Conservation (phyloP, 306 rosid genomes). For the Oxytropis ochrocephala region DNA sequence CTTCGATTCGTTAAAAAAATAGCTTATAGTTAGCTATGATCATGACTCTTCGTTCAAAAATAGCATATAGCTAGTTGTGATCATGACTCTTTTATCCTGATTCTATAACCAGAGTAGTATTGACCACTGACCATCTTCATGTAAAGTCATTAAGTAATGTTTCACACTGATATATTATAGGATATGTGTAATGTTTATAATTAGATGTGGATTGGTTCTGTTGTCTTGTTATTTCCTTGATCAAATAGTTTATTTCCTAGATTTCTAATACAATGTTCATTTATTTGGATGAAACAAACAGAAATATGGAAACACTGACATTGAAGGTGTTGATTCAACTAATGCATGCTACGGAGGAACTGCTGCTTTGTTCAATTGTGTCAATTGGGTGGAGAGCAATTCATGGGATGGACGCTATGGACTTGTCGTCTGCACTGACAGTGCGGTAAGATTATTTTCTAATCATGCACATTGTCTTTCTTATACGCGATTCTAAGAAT, state of each 20-base stretch:
- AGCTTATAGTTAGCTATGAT: too few relatives aligned
- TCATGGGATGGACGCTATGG: slow-evolving; percentile 99
- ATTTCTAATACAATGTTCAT: neutral
- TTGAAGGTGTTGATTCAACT: slow-evolving; percentile 92
- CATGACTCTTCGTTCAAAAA: too few relatives aligned
- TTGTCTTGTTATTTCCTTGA: neutral
- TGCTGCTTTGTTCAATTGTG: slow-evolving; percentile 95
- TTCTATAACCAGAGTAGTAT: neutral
- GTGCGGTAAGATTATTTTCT: slow-evolving; percentile 62
- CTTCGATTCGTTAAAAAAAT: too few relatives aligned
- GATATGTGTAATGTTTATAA: neutral
- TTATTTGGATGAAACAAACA: slow-evolving; percentile 39
- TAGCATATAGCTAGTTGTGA: neutral
- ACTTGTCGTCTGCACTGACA: slow-evolving; percentile 95
- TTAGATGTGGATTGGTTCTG: neutral
- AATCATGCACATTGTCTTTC: too few relatives aligned
- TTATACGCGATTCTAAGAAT: too few relatives aligned
- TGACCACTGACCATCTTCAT: neutral
- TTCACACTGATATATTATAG: neutral
- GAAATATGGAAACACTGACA: slow-evolving; percentile 84
- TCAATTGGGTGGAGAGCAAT: slow-evolving; percentile 96
- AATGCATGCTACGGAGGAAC: slow-evolving; percentile 99
- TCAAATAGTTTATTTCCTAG: neutral
- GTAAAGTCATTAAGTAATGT: neutral
- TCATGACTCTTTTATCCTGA: slow-evolving; percentile 3